Evolutionary conservation across 192 early-diverging fungal species (phyloP), one percentile per base, ranked within the genome.

Genomic region (Mortierella alpina): DNA sequence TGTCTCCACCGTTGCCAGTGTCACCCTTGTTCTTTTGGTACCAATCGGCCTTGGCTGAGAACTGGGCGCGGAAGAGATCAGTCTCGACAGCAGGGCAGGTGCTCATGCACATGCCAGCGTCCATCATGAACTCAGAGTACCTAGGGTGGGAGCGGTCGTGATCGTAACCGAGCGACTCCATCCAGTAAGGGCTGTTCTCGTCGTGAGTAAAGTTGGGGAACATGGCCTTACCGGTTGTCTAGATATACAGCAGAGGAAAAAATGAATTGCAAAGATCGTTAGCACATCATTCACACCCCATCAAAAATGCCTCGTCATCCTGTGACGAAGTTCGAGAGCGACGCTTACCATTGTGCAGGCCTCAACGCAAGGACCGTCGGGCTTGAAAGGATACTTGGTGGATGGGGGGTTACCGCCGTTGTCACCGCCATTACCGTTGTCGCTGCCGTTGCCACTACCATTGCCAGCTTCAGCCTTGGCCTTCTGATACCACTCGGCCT

Each of bases 81-180:
- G 56, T 47, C 64, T 66, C 22, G 46, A 59, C 68, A 51, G 65
- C 59, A 23, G 68, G 42, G 23, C 66, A 72, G 65, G 73, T 72
- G 66, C 71, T 70, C 83, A 86, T 86, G 11, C 54, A 59, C 18
- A 23, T 42, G 49, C 42, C 46, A 23, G 18, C 14, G 31, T 66
- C 40, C 56, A 44, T 10, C 48, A 7, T 20, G 15, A 45, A 15
- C 20, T 17, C 31, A 46, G 54, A 17, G 20, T 68, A 69, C 56
- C 63, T 22, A 54, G 74, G 15, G 61, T 66, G 8, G 49, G 66
- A 23, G 45, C 51, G 48, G 51, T 76, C 73, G 55, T 76, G 67
- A 40, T 59, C 67, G 20, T 58, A 65, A 7, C 22, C 12, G 48
- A 76, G 61, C 7, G 74, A 76, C 31, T 52, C 41, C 0, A 76